Base-by-base conservation (phyloP, 2,329 filamentous ascomycete species). In the Pseudogymnoascus sp. region DNA sequence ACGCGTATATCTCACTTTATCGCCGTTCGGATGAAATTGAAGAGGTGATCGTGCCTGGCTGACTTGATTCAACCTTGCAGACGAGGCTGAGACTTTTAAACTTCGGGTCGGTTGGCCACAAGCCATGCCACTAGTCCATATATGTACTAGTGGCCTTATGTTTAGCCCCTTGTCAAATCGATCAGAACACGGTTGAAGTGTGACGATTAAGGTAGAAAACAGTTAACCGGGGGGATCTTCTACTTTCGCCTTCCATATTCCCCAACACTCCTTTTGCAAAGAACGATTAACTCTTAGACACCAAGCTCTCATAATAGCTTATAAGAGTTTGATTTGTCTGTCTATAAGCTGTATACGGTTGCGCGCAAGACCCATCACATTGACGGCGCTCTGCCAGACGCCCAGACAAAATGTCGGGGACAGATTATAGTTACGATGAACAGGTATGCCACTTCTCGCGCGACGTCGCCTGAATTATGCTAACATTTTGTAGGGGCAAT, bases 341-440 rank as follows among this genome's bases (percentile, higher is more conserved):
- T 8, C 26, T 37, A 37, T 60, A 37, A 60, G 57, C 34, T 60
- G 29, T 34, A 37, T 37, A 60, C 7, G 57, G 34, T 60, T 60
- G 57, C 37, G 57, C 57, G 37, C 57, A 60, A 31, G 57, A 40
- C 57, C 36, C 11, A 18, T 3, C 7, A 39, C 29, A 34, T 60
- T 60, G 57, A 40, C 57, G 57, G 37, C 37, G 37, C 57, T 40
- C 34, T 40, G 34, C 57, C 31, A 60, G 57, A 40, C 37, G 57
- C 57, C 57, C 37, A 60, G 57, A 60, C 70, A 73, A 67, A 63
- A 74, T 74, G 73, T 73, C 72, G 67, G 70, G 71, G 61, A 73
- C 90, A 73, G 93, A 97, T 78, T 99, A 99, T 83, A 96, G 90
- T 73, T 99, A 99, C 80, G 95, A 99, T 84, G 90, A 96, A 75